A percentile compares a stretch with the other conserved stretches of the same genome.
Evolutionary conservation across 2,329 filamentous ascomycete species (phyloP).

Genomic region (Trichoderma oligosporum): DNA sequence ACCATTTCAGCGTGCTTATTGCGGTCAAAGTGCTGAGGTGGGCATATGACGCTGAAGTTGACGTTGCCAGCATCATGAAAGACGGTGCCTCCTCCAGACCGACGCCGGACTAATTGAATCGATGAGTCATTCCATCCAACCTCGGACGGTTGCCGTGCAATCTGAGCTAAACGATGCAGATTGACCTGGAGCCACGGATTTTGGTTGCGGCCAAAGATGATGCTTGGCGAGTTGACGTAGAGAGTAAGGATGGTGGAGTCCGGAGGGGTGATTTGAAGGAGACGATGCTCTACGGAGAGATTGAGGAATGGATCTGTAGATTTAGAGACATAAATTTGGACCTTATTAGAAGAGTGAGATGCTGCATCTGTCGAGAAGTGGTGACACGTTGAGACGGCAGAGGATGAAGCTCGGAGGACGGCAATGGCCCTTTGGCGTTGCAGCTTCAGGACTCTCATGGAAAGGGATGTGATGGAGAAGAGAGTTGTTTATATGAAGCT

Average conservation of each 20-base stretch:
- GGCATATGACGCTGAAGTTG: conserved; percentile 91
- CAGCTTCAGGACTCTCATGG: neutral
- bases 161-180: conserved; percentile 53
- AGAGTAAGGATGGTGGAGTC: conserved; percentile 78
- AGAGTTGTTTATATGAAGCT: neutral
- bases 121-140: conserved; percentile 28
- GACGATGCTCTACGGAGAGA: conserved; percentile 87
- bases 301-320: conserved; percentile 79
- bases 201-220: conserved; percentile 93
- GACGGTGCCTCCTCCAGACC: conserved; percentile 86
- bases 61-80: conserved; percentile 92
- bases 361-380: conserved; percentile 39
- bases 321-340: conserved; percentile 68
- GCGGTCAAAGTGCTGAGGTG: conserved; percentile 70
- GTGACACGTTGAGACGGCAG: neutral
- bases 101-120: conserved; percentile 68
- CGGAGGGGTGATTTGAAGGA: conserved; percentile 69
- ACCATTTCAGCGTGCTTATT: conserved; percentile 92
- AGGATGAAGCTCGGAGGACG: neutral
- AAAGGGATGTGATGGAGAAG: neutral
- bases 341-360: conserved; percentile 42
- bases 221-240: conserved; percentile 81
- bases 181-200: conserved; percentile 96
- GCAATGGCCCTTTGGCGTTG: neutral
- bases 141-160: conserved; percentile 23